Evolutionary conservation across 2,329 filamentous ascomycete genomes (phyloP), one percentile per base, ranked within the genome.

Genomic region (Decorospora gaudefroyi): DNA sequence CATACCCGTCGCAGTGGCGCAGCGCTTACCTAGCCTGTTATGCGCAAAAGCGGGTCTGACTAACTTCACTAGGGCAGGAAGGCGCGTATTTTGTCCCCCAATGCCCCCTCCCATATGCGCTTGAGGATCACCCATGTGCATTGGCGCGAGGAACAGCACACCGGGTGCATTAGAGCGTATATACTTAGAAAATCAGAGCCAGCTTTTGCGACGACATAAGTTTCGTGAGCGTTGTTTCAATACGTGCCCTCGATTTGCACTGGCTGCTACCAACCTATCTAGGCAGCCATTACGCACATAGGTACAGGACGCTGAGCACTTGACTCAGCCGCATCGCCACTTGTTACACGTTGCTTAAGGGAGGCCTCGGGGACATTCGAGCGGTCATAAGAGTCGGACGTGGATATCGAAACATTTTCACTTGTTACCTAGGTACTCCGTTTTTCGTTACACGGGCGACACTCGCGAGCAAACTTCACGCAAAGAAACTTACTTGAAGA

Each of bases 1-100:
- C 52, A 57, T 41, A 46, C 29, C 55, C 50, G 50, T 39, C 17
- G 43, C 21, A 10, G 43, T 54, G 55, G 55, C 53, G 53, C 51
- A 54, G 49, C 35, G 37, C 43, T 32, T 41, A 35, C 23, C 51
- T 41, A 35, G 27, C 51, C 47, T 15, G 19, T 51, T 42, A 6
- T 15, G 50, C 31, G 22, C 12, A 10, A n/a, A 25, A 16, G 44
- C 33, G 39, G 39, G 34, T 41, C 53, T 38, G 17, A 16, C 16
- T 48, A 47, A 27, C 40, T 30, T 36, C 34, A 38, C 22, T 34
- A 19, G 31, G 35, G 35, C 40, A 49, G 45, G 43, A 45, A 28
- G 29, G 35, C 46, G 45, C 48, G 30, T 50, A 49, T 34, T 26
- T 46, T 46, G 46, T 47, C 44, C 42, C 54, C 49, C 35, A 37